Conservation (phyloP, 495 filamentous ascomycete species). For the Apiosordaria backusii region DNA sequence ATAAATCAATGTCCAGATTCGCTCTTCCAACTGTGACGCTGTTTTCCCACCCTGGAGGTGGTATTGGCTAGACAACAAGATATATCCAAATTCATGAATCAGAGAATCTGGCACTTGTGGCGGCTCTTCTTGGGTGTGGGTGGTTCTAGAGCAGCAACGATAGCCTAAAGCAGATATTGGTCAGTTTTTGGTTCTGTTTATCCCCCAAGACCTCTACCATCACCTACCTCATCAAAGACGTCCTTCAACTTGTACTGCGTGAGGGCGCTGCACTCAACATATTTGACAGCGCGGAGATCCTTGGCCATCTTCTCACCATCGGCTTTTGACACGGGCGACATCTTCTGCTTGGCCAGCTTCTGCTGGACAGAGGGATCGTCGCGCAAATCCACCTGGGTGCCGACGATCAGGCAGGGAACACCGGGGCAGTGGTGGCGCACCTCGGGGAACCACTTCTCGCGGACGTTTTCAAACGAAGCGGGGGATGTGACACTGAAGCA, state of each 20-base stretch:
- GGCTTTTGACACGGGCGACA: slow-evolving; percentile 84
- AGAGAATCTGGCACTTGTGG: slow-evolving; percentile 52
- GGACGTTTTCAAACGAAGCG: slow-evolving; percentile 98
- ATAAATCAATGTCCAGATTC: slow-evolving; percentile 20
- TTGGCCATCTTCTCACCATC: slow-evolving; percentile 96
- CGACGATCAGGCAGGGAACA: slow-evolving; percentile 95
- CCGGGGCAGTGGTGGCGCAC: slow-evolving; percentile 98
- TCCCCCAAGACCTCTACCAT: slow-evolving; percentile 4
- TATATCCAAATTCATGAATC: slow-evolving; percentile 17
- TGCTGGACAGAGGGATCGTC: slow-evolving; percentile 85
- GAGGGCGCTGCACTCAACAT: slow-evolving; percentile 95
- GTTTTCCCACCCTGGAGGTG: not conserved
- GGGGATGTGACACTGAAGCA: slow-evolving; percentile 98
- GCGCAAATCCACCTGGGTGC: slow-evolving; percentile 93
- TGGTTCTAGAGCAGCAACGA: slow-evolving; percentile 86
- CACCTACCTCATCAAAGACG: slow-evolving; percentile 93
- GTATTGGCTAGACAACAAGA: slow-evolving; percentile 7
- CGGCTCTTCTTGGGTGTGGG: slow-evolving; percentile 65
- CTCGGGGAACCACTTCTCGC: slow-evolving; percentile 98
- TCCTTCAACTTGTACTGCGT: slow-evolving; percentile 99
- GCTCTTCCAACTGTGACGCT: not conserved
- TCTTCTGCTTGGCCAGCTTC: slow-evolving; percentile 92
- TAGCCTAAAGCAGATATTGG: slow-evolving; percentile 56
- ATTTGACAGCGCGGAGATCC: slow-evolving; percentile 93
- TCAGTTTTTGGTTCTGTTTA: not conserved